These are phyloP conservation scores for Kurtzmaniella cleridarum DNA, from an alignment of 805 yeast species.

Conservation along the genomic window DNA sequence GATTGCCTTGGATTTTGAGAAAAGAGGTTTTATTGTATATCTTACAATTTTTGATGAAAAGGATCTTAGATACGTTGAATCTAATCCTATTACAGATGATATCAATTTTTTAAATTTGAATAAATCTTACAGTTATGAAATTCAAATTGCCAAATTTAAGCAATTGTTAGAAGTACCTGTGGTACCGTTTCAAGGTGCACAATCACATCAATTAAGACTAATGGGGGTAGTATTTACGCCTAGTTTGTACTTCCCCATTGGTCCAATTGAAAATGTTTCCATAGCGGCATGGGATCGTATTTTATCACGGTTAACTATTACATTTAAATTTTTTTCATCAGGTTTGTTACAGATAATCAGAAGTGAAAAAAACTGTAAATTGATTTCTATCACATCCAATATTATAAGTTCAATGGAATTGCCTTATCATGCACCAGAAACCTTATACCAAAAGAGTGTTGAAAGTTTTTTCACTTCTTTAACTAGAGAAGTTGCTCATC, in stretches of 20 bases:
- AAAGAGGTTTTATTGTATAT: conserved; percentile 77
- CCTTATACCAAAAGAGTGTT: conserved; percentile 45
- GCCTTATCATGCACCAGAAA: conserved; percentile 63
- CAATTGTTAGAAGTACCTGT: conserved; percentile 48
- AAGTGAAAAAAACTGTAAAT: conserved; percentile 33
- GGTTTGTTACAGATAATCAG: conserved; percentile 55
- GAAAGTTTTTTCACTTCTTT: conserved; percentile 28
- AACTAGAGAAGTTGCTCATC: conserved; percentile 31
- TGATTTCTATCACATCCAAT: conserved; percentile 50
- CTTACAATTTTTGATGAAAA: conserved; percentile 63
- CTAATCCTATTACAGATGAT: conserved; percentile 60
- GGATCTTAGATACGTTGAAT: conserved; percentile 46
- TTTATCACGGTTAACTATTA: conserved; percentile 41
- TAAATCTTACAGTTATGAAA: conserved; percentile 38
- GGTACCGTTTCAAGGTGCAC: conserved; percentile 53
- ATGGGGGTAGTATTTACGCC: conserved; percentile 70
- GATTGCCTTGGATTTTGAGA: conserved; percentile 68
- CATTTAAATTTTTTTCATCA: conserved; percentile 46
- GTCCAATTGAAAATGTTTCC: conserved; percentile 57
- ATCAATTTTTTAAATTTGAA: conserved; percentile 59
- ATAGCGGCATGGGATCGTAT: conserved; percentile 48
- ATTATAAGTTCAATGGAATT: conserved; percentile 49
- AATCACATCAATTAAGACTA: conserved; percentile 50
- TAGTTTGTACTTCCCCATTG: conserved; percentile 59
- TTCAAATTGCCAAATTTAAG: conserved; percentile 46